Evolutionary conservation across 345 rosid genomes (phyloP).

Genomic region (Nasturtium officinale): DNA sequence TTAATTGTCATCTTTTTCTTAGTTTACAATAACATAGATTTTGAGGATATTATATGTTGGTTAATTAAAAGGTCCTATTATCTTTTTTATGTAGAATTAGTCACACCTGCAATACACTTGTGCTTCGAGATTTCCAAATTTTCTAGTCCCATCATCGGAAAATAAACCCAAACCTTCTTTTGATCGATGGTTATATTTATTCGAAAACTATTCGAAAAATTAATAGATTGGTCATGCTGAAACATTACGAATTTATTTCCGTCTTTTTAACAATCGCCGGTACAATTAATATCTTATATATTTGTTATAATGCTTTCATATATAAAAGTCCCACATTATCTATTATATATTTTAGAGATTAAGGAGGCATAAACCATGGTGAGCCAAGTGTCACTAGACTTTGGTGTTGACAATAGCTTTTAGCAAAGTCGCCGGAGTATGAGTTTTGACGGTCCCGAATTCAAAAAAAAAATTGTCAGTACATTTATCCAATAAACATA

Average conservation of each 20-base stretch:
- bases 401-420: neutral
- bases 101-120: neutral
- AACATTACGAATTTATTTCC: neutral
- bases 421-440: conserved; percentile 19
- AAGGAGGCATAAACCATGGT: conserved; percentile 17
- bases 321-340: neutral
- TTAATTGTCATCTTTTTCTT: neutral
- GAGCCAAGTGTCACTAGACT: conserved; percentile 33
- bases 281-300: neutral
- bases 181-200: neutral
- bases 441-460: conserved; percentile 22
- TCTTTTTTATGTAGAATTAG: neutral
- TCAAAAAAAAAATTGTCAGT: conserved; percentile 7
- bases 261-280: neutral
- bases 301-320: neutral
- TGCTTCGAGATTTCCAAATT: neutral
- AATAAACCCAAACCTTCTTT: neutral
- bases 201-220: neutral
- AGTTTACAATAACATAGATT: neutral
- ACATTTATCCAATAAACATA: neutral
- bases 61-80: neutral
- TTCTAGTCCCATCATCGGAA: neutral
- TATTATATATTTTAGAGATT: neutral
- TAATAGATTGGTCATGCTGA: neutral
- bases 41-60: neutral